These are phyloP conservation scores for Areca catechu DNA, from an alignment of 176 grass and related monocot species.

Conservation along the genomic window DNA sequence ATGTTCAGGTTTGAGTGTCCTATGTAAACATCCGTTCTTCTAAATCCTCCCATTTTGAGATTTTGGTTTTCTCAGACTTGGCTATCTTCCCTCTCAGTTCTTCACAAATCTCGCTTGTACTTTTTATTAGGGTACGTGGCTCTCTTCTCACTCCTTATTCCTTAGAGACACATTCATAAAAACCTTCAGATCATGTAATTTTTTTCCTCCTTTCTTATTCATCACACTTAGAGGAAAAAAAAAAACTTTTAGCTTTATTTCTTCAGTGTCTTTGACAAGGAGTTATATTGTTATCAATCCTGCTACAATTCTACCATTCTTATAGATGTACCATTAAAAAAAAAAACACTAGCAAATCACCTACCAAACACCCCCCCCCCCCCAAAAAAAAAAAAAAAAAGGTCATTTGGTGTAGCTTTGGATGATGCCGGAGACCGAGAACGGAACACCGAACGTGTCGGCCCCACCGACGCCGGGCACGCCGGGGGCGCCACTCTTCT, in stretches of 20 bases:
- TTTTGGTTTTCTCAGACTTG: too few relatives aligned
- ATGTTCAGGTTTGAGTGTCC: too few relatives aligned
- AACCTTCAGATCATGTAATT: slow-evolving; percentile 76
- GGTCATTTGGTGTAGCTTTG: too few relatives aligned
- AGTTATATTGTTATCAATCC: slow-evolving; percentile 28
- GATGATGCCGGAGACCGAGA: slow-evolving; percentile 14
- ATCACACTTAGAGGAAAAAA: background rate
- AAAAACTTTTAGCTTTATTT: background rate
- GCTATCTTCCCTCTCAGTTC: too few relatives aligned
- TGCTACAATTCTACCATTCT: slow-evolving; percentile 25
- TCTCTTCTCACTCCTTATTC: slow-evolving; percentile 26
- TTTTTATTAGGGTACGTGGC: slow-evolving; percentile 50
- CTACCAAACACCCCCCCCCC: too few relatives aligned
- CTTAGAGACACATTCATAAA: slow-evolving; percentile 76
- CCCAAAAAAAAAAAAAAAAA: slow-evolving; percentile 70
- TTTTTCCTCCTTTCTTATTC: slow-evolving; percentile 4
- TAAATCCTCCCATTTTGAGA: too few relatives aligned
- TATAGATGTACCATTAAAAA: slow-evolving; percentile 56
- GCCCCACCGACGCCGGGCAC: slow-evolving; percentile 77
- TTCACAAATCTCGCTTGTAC: too few relatives aligned
- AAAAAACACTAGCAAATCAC: too few relatives aligned
- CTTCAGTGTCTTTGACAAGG: slow-evolving; percentile 25
- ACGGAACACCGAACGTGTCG: slow-evolving; percentile 40
- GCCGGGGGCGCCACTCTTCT: slow-evolving; percentile 66
- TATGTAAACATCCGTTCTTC: too few relatives aligned